Conservation (phyloP, 2,329 filamentous ascomycete species). For the Nemania bipapillata region DNA sequence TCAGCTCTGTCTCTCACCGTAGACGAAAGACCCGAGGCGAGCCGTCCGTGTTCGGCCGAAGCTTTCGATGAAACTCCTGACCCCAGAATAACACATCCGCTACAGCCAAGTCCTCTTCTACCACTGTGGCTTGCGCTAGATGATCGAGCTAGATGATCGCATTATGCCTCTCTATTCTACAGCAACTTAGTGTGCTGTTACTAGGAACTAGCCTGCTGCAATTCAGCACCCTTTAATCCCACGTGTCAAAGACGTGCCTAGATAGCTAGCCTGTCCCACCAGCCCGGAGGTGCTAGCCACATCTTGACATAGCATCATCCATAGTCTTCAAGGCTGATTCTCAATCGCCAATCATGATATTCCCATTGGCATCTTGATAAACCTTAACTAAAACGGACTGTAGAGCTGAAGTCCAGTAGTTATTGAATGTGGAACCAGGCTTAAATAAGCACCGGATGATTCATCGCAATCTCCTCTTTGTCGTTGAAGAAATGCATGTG, state of each 20-base stretch:
- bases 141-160: not conserved
- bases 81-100: not conserved
- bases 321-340: not conserved
- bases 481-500: not conserved
- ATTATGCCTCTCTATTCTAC: constrained; percentile 6
- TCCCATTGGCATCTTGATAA: not conserved
- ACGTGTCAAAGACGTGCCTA: constrained; percentile 5
- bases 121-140: constrained; percentile 13
- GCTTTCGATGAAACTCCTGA: not conserved
- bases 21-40: constrained; percentile 2
- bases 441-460: not conserved
- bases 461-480: not conserved
- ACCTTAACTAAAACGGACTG: not conserved
- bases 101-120: constrained; percentile 1
- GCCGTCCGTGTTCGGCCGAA: not conserved
- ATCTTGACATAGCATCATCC: not conserved
- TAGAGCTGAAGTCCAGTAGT: not conserved
- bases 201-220: not conserved
- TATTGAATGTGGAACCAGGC: not conserved
- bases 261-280: constrained; percentile 1
- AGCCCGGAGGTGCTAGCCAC: constrained; percentile 1
- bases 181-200: not conserved
- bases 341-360: constrained; percentile 4
- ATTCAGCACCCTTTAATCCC: not conserved
- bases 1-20: not conserved